Evolutionary conservation across 2,329 filamentous ascomycete genomes (phyloP).

Genomic region (Fusarium sterilihyphosum): DNA sequence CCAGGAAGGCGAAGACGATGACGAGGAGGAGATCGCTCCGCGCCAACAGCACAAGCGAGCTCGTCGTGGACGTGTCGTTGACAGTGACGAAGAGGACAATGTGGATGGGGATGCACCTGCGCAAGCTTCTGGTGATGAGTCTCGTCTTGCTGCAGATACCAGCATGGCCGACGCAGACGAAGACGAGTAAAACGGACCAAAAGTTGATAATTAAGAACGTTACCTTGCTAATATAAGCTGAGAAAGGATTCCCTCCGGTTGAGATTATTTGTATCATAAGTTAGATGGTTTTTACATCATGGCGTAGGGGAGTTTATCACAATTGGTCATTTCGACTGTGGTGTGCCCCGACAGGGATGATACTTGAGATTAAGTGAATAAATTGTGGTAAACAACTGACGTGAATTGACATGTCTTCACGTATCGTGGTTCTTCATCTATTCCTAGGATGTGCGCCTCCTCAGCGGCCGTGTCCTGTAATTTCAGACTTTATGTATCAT

Average conservation of each 20-base stretch:
- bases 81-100: conserved; percentile 63
- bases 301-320: conserved; percentile 25
- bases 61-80: conserved; percentile 62
- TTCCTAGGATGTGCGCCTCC: background rate
- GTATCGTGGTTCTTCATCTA: conserved; percentile 1
- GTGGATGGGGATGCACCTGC: conserved; percentile 32
- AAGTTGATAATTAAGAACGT: conserved; percentile 23
- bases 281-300: conserved; percentile 30
- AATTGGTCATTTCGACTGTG: conserved; percentile 5
- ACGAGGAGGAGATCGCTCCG: conserved; percentile 59
- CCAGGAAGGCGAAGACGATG: conserved; percentile 55
- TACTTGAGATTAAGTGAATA: background rate
- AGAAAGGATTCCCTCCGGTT: conserved; percentile 4
- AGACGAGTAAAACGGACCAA: conserved; percentile 38
- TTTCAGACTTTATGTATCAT: background rate
- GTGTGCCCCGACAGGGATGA: background rate
- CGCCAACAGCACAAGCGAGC: conserved; percentile 57
- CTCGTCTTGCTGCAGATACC: conserved; percentile 47
- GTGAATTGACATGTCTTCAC: conserved; percentile 18
- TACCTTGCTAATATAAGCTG: conserved; percentile 18
- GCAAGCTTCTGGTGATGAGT: conserved; percentile 35
- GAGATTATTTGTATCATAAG: conserved; percentile 31
- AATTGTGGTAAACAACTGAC: conserved; percentile 4
- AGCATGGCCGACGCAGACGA: conserved; percentile 54
- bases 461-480: background rate